Evolutionary conservation across 305 asterid genomes (phyloP).

Genomic region (Rubia tinctorum): DNA sequence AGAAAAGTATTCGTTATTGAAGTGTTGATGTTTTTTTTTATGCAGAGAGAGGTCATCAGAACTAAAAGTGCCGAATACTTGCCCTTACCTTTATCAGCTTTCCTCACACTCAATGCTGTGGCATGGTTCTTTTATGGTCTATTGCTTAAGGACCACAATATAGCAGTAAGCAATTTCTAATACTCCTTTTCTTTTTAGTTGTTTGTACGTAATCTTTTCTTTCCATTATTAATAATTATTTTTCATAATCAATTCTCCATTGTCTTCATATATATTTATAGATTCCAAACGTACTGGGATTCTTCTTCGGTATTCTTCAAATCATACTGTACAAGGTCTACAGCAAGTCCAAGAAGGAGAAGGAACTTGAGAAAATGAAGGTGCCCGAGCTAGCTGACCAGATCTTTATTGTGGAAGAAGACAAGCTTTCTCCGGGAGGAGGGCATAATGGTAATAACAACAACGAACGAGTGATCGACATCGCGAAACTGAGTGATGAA

Average conservation of each 20-base stretch:
- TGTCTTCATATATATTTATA: background rate
- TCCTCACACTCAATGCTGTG: slow-evolving; percentile 71
- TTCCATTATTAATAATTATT: background rate
- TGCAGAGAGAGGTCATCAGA: slow-evolving; percentile 68
- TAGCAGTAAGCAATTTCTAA: slow-evolving; percentile 49
- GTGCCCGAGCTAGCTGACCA: slow-evolving; percentile 24
- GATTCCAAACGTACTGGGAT: slow-evolving; percentile 74
- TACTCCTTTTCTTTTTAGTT: background rate
- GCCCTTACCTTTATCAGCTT: slow-evolving; percentile 71
- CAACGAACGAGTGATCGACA: slow-evolving; percentile 17
- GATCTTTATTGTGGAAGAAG: slow-evolving; percentile 22
- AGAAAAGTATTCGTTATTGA: background rate
- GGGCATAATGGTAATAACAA: background rate
- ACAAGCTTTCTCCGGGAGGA: slow-evolving; percentile 12
- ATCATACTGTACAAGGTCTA: slow-evolving; percentile 54
- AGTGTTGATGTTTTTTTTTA: background rate
- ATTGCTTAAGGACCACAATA: slow-evolving; percentile 55
- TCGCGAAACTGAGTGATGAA: slow-evolving; percentile 17
- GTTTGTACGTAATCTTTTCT: background rate
- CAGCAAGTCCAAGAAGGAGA: slow-evolving; percentile 37
- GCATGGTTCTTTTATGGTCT: slow-evolving; percentile 86
- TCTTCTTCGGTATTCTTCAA: slow-evolving; percentile 55
- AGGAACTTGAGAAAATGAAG: slow-evolving; percentile 18
- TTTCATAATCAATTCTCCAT: background rate
- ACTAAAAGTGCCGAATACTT: slow-evolving; percentile 72